phyloP scores from a whole-genome alignment of 306 rosid species.

The Fragaria nilgerrensis region DNA sequence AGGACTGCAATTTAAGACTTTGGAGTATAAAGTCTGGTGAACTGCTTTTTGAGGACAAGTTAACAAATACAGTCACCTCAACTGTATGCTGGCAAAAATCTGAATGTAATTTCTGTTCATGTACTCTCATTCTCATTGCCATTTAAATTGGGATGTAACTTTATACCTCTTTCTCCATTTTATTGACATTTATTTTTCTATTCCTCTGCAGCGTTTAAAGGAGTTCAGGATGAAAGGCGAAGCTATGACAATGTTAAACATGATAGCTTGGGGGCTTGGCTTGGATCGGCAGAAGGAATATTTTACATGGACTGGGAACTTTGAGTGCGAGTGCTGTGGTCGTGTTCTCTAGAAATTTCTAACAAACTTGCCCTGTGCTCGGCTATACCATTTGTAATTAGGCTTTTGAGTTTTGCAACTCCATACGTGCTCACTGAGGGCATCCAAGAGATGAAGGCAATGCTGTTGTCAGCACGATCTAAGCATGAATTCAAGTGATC shows the following conservation, averaged over 20 bases:
- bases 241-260: constrained; percentile 20
- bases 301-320: constrained; percentile 58
- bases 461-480: not conserved
- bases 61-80: constrained; percentile 53
- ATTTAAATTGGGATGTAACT: not conserved
- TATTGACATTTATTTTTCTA: constrained; percentile 15
- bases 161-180: constrained; percentile 10
- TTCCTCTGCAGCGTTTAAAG: constrained; percentile 28
- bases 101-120: constrained; percentile 24
- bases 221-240: constrained; percentile 23
- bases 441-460: constrained; percentile 3
- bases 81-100: constrained; percentile 60
- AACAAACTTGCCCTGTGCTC: not conserved
- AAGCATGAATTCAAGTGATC: not conserved
- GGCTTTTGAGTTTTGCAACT: not conserved
- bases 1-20: constrained; percentile 71
- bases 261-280: constrained; percentile 60
- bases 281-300: constrained; percentile 76
- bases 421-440: not conserved
- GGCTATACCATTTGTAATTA: not conserved
- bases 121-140: constrained; percentile 12
- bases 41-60: constrained; percentile 80
- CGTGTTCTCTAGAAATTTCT: not conserved
- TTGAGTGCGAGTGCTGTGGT: not conserved
- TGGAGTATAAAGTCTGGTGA: constrained; percentile 91